These are phyloP conservation scores for Globisporangium yorkense DNA, from an alignment of 352 stramenopile genomes.

Conservation along the genomic window DNA sequence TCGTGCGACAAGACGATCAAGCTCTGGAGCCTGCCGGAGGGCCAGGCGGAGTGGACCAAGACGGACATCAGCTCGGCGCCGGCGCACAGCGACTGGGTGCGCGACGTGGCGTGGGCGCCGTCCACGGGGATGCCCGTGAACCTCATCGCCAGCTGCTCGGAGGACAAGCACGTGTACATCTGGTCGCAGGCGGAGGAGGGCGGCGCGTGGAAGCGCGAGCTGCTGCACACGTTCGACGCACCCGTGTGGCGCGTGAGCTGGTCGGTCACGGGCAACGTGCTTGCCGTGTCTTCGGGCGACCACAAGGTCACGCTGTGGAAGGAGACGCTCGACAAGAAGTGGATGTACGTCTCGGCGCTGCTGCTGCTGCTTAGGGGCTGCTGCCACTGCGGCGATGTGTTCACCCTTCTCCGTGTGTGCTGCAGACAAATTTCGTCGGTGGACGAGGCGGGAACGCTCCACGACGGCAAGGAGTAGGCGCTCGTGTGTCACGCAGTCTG, in stretches of 20 bases:
- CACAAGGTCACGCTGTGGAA: slow-evolving; percentile 98
- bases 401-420: neutral
- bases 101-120: slow-evolving; percentile 97
- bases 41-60: slow-evolving; percentile 75
- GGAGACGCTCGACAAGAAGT: slow-evolving; percentile 95
- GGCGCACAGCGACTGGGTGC: slow-evolving; percentile 93
- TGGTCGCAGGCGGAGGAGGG: slow-evolving; percentile 90
- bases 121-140: slow-evolving; percentile 91
- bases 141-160: slow-evolving; percentile 90
- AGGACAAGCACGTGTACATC: slow-evolving; percentile 92
- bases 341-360: slow-evolving; percentile 67
- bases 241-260: slow-evolving; percentile 98
- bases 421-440: slow-evolving; percentile 86
- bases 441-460: slow-evolving; percentile 74
- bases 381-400: slow-evolving; percentile 11
- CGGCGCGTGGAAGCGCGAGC: slow-evolving; percentile 85
- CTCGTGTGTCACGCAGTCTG: neutral
- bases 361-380: neutral
- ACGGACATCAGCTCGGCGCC: slow-evolving; percentile 66
- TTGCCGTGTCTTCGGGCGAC: slow-evolving; percentile 97
- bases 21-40: slow-evolving; percentile 89
- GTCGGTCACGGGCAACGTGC: slow-evolving; percentile 96
- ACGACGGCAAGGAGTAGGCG: slow-evolving; percentile 66
- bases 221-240: slow-evolving; percentile 93
- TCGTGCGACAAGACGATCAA: slow-evolving; percentile 98